Evolutionary conservation across 2,329 filamentous ascomycete species (phyloP), one percentile per base, ranked within the genome.

Genomic region (Pseudocercospora musae): DNA sequence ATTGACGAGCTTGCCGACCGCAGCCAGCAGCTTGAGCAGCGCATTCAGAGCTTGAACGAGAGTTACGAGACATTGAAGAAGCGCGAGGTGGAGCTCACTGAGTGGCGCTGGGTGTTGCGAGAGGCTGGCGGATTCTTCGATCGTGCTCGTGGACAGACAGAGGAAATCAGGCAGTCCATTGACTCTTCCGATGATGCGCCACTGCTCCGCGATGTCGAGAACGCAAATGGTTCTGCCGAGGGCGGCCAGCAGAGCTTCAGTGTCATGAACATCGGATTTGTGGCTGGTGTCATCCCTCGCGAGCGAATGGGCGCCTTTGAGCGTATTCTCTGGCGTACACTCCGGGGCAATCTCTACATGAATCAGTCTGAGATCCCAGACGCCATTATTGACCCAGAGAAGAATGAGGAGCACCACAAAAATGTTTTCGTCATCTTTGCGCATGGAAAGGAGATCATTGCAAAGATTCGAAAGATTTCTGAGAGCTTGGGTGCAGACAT

Each of bases 351-450:
- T 78, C 82, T 99, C 67, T 99, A 98, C 84, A 99, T 99, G 95
- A 99, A 99, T 80, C 96, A 99, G 82, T 94, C 94, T 44, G 95
- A 99, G 82, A 99, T 99, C 66, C 89, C 92, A 7, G 94, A 99
- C 76, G 87, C 91, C 40, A 89, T 99, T 70, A 84, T 96, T 75
- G 91, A 99, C 77, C 94, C 95, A 15, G 85, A 89, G 74, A 96
- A 87, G 80, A 97, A 98, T 76, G 94, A 98, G 79, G 84, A 91
- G 67, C 85, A 96, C 71, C 87, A 90, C 82, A 99, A 99, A 87
- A 99, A 97, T 71, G 95, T 99, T 60, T 99, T 99, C 74, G 94
- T 99, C 74, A 99, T 99, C 77, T 99, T 99, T 72, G 95, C 95
- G 11, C 95, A 99, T 74, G 95, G 95, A 75, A 96, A 96, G 79